Conservation (phyloP, 2,329 filamentous ascomycete genomes). For the Talaromyces sp. region DNA sequence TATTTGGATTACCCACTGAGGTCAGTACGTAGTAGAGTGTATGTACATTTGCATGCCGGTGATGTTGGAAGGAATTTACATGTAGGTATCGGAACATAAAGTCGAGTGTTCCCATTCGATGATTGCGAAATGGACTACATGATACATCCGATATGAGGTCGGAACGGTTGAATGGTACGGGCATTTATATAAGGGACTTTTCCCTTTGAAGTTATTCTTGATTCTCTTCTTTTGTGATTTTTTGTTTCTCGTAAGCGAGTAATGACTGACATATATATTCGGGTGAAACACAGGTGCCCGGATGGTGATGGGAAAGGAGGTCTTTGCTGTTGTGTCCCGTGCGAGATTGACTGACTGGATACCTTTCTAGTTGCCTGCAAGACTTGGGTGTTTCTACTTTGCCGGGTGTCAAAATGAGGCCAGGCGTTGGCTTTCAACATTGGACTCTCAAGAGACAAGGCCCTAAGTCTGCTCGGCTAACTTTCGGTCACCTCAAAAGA, state of each 20-base stretch:
- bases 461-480: background rate
- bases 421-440: background rate
- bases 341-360: background rate
- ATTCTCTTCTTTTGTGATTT: background rate
- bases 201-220: background rate
- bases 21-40: background rate
- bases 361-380: background rate
- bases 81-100: conserved; percentile 2
- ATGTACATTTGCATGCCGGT: background rate
- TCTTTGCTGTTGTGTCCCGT: background rate
- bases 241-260: background rate
- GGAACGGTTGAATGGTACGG: background rate
- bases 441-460: background rate
- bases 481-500: background rate
- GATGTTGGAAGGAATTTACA: background rate
- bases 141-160: background rate
- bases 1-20: background rate
- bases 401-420: background rate
- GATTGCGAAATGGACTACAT: background rate
- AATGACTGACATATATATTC: background rate
- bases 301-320: background rate
- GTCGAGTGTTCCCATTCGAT: background rate
- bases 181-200: background rate
- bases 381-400: background rate
- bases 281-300: background rate